Evolutionary conservation across 495 filamentous ascomycete species (phyloP), one percentile per base, ranked within the genome.

Genomic region (Aspergillus biplanus): DNA sequence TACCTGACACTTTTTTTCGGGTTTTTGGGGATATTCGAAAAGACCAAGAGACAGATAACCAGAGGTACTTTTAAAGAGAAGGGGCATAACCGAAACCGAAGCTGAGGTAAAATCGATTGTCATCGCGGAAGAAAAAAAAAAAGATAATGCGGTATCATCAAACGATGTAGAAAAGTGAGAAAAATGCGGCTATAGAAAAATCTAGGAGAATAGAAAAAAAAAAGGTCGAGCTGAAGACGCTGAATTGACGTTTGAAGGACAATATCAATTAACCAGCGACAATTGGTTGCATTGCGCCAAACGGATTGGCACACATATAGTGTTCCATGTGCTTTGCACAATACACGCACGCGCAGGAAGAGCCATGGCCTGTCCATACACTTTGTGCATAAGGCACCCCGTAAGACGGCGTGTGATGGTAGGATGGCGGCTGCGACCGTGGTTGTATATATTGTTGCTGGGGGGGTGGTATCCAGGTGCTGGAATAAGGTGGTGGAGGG

Each of bases 281-380:
- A 64, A 82, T 74, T 34, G 90, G 79, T 73, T 90, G 90, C 67
- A 83, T 71, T 18, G 87, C 74, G 66, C 87, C 74, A 61, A 79
- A 92, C 50, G 79, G 78, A 53, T 82, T 82, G 52, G 81, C 77
- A 70, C 84, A 84, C 68, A 92, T 86, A 70, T 92, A 91, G 16
- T 84, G 75, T 39, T 86, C 83, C 33, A 87, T 72, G 60, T 88
- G 84, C 63, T 85, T 87, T 9, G 79, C 75, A 73, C 91, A 94
- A 58, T 86, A 84, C 52, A 78, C 71, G 72, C 91, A 95, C 61
- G 79, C 82, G 71, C 90, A 95, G 18, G 88, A 90, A 33, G 83
- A 81, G 50, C 82, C 83, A 67, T 84, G 80, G 44, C 79, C 82
- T 62, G 84, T 82, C 85, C 88, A 89, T 33, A 80, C 77, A 71